Percentiles rank a stretch among this genome's conserved stretches.
These are phyloP conservation scores for Malbranchea zuffiana DNA, from an alignment of 2,329 filamentous ascomycete genomes.

Conservation along the genomic window DNA sequence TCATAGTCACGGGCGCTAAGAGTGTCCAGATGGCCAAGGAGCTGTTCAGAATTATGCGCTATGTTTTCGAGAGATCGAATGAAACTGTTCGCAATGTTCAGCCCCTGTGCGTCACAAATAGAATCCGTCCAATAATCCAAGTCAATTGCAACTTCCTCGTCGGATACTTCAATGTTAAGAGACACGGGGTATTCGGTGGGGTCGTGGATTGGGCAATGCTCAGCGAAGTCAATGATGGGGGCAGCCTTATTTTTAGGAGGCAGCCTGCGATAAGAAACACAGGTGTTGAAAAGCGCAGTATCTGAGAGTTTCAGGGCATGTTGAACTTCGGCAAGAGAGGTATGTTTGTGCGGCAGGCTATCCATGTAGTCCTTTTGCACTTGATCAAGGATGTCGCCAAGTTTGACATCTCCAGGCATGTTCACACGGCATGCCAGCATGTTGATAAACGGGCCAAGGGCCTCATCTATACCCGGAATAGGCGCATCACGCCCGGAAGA, in stretches of 20 bases:
- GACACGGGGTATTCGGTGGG: slow-evolving; percentile 41
- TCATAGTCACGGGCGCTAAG: slow-evolving; percentile 29
- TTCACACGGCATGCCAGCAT: slow-evolving; percentile 16
- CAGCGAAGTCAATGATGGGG: slow-evolving; percentile 28
- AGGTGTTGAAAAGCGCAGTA: slow-evolving; percentile 38
- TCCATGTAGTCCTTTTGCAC: slow-evolving; percentile 40
- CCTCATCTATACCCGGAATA: slow-evolving; percentile 14
- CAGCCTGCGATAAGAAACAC: slow-evolving; percentile 38
- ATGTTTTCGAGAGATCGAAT: slow-evolving; percentile 30
- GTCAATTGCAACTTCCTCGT: slow-evolving; percentile 29
- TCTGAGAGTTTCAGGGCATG: slow-evolving; percentile 33
- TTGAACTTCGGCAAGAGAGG: slow-evolving; percentile 38
- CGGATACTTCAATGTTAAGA: slow-evolving; percentile 39
- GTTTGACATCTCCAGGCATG: slow-evolving; percentile 19
- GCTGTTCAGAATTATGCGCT: slow-evolving; percentile 25
- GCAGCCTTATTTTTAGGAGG: slow-evolving; percentile 22
- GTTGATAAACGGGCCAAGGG: slow-evolving; percentile 19
- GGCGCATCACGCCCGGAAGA: slow-evolving; percentile 18
- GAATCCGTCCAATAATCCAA: slow-evolving; percentile 35
- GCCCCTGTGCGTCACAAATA: slow-evolving; percentile 30
- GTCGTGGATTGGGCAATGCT: slow-evolving; percentile 34
- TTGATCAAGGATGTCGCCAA: slow-evolving; percentile 31
- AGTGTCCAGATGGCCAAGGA: slow-evolving; percentile 26
- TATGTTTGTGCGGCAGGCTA: slow-evolving; percentile 35
- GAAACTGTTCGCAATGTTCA: slow-evolving; percentile 31